Evolutionary conservation across 768 basidiomycete genomes (phyloP).

Genomic region (Termitomyces eurrhizus): DNA sequence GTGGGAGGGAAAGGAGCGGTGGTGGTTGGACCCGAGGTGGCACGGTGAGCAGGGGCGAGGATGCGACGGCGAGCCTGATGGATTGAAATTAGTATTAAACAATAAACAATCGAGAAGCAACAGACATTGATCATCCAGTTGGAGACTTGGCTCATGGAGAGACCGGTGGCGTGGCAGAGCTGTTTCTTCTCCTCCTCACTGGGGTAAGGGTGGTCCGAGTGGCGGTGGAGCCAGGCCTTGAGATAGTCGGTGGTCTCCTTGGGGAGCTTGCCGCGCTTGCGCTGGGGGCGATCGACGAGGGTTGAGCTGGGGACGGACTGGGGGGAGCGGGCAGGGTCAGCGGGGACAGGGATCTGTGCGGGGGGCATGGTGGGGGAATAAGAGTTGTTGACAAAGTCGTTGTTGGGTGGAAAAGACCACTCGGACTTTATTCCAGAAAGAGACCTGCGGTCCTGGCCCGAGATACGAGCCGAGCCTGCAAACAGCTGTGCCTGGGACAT

Average conservation of each 20-base stretch:
- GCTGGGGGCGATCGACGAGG: conserved; percentile 71
- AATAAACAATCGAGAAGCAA: conserved; percentile 8
- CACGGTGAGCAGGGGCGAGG: conserved; percentile 76
- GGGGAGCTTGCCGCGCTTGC: conserved; percentile 84
- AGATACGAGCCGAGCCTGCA: conserved; percentile 64
- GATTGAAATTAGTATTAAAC: no score
- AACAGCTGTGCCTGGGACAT: conserved; percentile 61
- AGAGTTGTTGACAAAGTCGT: conserved; percentile 48
- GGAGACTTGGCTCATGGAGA: conserved; percentile 87
- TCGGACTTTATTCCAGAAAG: conserved; percentile 59
- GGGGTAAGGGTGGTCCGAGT: conserved; percentile 87
- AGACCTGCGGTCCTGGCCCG: conserved; percentile 64
- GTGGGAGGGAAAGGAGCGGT: conserved; percentile 65
- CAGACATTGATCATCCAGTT: conserved; percentile 91
- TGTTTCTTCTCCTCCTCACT: conserved; percentile 90
- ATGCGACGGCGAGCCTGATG: conserved; percentile 76
- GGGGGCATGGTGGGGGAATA: conserved; percentile 45
- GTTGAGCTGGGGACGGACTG: conserved; percentile 48
- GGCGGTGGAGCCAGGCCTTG: conserved; percentile 84
- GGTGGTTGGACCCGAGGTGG: conserved; percentile 73
- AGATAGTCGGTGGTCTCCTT: conserved; percentile 89
- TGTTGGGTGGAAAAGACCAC: conserved; percentile 62
- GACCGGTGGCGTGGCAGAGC: conserved; percentile 77
- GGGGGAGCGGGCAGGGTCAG: conserved; percentile 51
- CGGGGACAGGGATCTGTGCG: conserved; percentile 36